phyloP scores from a whole-genome alignment of 2,329 filamentous ascomycete species.

The Nemania sp. region DNA sequence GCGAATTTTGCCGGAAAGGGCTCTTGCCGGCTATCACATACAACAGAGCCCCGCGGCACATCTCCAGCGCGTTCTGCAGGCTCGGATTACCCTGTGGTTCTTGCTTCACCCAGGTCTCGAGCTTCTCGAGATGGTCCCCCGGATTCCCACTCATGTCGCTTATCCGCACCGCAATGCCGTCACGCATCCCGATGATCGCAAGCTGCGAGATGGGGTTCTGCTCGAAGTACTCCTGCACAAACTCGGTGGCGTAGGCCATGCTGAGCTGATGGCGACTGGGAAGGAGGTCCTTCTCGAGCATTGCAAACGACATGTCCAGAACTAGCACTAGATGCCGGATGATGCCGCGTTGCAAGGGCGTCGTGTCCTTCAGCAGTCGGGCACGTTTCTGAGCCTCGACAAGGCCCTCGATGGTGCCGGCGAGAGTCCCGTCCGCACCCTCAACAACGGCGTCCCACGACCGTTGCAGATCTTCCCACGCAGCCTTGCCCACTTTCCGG shows the following conservation, averaged over 20 bases:
- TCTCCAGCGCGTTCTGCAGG: conserved; percentile 93
- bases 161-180: conserved; percentile 83
- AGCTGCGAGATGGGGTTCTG: conserved; percentile 98
- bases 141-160: conserved; percentile 93
- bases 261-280: conserved; percentile 84
- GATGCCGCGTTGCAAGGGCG: conserved; percentile 92
- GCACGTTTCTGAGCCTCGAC: conserved; percentile 81
- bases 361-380: conserved; percentile 88
- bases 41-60: conserved; percentile 91
- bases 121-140: conserved; percentile 78
- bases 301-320: conserved; percentile 88
- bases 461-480: conserved; percentile 69
- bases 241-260: conserved; percentile 81
- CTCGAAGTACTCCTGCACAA: conserved; percentile 94
- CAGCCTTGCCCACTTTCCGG: conserved; percentile 51
- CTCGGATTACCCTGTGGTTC: conserved; percentile 77
- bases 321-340: conserved; percentile 95
- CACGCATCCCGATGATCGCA: conserved; percentile 88
- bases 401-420: conserved; percentile 70
- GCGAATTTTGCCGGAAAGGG: conserved; percentile 11
- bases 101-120: conserved; percentile 67
- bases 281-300: conserved; percentile 92
- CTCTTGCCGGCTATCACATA: conserved; percentile 45
- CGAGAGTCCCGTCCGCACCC: conserved; percentile 77
- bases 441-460: conserved; percentile 78